Base-by-base conservation (phyloP, 306 rosid genomes). In the Medicago ruthenica region DNA sequence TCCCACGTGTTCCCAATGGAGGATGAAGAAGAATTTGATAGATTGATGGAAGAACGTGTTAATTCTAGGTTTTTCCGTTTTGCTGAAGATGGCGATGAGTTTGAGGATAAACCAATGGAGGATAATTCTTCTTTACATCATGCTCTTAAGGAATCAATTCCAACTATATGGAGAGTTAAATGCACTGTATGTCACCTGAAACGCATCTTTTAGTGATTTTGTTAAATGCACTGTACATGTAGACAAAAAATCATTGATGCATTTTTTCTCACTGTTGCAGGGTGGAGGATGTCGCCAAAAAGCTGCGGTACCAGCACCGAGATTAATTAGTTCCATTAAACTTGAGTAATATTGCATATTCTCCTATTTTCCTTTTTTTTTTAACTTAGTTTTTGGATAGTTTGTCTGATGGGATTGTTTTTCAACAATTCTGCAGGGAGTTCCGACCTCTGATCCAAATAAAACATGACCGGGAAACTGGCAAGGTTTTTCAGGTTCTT, bases 141-240 rank as follows among this genome's bases (percentile, higher is more conserved):
- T 10, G 74, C 76, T 66, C 77, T 44, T 47, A 83, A 76, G 65
- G 97, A 88, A 48, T 79, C 89, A 36, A 42, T 69, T 69, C 91
- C 96, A 58, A 76, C 83, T 61, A 74, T 87, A 60, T 96, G 98
- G 98, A 96, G 89, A 91, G 97, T 96, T 71, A 96, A 96, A 91
- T 96, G 99, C 89, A 82, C 79, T 85, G 98, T 96, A 90, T 57
- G 89, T 5, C 62, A 37, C 55, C 76, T 37, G 40, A 34, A 72
- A 47, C 71, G 12, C 18, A 40, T 39, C 50, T 79, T 55, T 61
- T 39, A 53, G 44, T 64, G 34, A 73, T 54, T 65, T 58, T 71
- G 44, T 16, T 42, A 15, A 70, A 5, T 67, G 36, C 14, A 45
- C 42, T 66, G 45, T 34, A 36, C 51, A 18, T 39, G 16, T 17